Evolutionary conservation across 2,329 filamentous ascomycete genomes (phyloP).

Genomic region (Talaromyces sp.): DNA sequence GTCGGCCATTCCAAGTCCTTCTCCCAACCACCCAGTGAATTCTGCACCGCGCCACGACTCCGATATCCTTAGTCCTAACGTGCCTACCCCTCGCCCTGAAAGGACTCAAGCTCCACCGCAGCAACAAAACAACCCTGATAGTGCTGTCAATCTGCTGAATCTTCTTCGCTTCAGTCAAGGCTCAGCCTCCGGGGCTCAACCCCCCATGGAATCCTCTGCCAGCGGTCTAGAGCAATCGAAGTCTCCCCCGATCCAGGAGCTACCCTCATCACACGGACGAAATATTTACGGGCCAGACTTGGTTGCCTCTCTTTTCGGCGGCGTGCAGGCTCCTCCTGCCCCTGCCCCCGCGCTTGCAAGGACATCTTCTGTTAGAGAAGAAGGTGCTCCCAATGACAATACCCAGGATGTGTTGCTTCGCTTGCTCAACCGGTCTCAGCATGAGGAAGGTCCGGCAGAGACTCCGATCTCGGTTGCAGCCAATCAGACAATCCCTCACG

Average conservation of each 20-base stretch:
- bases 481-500: conserved; percentile 31
- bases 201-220: conserved; percentile 21
- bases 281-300: conserved; percentile 60
- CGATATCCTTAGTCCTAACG: conserved; percentile 61
- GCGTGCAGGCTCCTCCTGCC: conserved; percentile 37
- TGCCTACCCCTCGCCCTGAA: conserved; percentile 47
- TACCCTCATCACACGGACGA: conserved; percentile 34
- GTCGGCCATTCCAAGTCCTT: conserved; percentile 61
- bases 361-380: conserved; percentile 24
- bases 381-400: conserved; percentile 52
- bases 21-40: conserved; percentile 19
- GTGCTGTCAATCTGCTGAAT: conserved; percentile 63
- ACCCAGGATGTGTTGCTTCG: conserved; percentile 85
- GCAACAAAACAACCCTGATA: conserved; percentile 46
- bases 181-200: conserved; percentile 33
- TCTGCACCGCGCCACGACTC: conserved; percentile 60
- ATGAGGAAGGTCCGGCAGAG: conserved; percentile 30
- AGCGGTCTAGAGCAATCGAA: conserved; percentile 25
- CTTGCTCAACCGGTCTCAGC: conserved; percentile 74
- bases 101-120: conserved; percentile 43
- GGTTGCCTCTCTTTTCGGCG: conserved; percentile 58
- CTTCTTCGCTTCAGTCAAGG: conserved; percentile 66
- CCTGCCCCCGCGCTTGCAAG: conserved; percentile 25
- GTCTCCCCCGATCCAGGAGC: conserved; percentile 32
- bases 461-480: conserved; percentile 45